Percentiles rank a stretch among this genome's conserved stretches.
Evolutionary conservation across 1,284 basidiomycete species (phyloP).

Genomic region (Agaricales sp.): DNA sequence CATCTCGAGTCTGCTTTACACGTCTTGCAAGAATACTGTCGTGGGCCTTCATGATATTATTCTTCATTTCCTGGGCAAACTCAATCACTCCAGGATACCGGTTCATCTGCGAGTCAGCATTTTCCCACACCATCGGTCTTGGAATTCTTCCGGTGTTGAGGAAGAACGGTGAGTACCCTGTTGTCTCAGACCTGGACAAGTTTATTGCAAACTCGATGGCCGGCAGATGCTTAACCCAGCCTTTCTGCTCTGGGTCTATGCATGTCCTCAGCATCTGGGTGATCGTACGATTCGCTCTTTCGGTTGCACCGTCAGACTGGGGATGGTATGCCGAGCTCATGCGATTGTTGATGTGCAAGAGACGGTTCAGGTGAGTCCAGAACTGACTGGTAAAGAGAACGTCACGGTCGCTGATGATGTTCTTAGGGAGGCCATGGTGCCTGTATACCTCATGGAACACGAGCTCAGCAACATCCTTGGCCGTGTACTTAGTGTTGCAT

Average conservation of each 20-base stretch:
- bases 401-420: conserved; percentile 13
- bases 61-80: conserved; percentile 14
- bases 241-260: conserved; percentile 20
- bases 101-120: too few species aligned
- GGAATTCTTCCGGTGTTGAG: conserved; percentile 21
- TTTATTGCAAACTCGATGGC: conserved; percentile 26
- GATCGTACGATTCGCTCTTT: conserved; percentile 15
- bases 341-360: conserved; percentile 10
- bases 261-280: conserved; percentile 16
- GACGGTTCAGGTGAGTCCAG: conserved; percentile 13
- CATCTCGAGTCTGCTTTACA: conserved; percentile 17
- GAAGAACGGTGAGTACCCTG: conserved; percentile 26
- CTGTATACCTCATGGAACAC: conserved; percentile 11
- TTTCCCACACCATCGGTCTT: conserved; percentile 12
- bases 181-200: conserved; percentile 17
- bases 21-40: conserved; percentile 19
- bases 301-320: conserved; percentile 15
- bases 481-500: conserved; percentile 10
- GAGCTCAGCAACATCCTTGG: conserved; percentile 12
- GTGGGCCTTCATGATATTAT: conserved; percentile 18
- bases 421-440: conserved; percentile 13
- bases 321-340: neutral
- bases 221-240: conserved; percentile 22
- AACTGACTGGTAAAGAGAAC: conserved; percentile 15
- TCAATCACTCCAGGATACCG: too few species aligned